Conservation (phyloP, 2,329 filamentous ascomycete genomes). For the Akanthomyces uredinophilus region DNA sequence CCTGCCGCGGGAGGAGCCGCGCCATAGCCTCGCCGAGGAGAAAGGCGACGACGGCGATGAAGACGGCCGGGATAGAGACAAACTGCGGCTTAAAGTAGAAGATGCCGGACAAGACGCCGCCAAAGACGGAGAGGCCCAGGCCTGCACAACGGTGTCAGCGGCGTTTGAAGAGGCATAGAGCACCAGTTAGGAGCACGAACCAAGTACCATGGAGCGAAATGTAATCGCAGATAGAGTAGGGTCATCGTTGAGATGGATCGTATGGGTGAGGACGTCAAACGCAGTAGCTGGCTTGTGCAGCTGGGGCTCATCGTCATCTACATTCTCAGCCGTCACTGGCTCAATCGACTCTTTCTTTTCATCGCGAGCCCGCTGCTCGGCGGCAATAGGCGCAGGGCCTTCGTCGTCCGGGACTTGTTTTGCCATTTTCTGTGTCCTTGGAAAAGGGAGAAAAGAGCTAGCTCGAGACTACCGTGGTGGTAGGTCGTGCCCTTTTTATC, state of each 20-base stretch:
- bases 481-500: background rate
- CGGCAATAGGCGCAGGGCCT: background rate
- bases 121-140: constrained; percentile 10
- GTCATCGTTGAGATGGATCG: constrained; percentile 12
- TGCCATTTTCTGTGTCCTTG: background rate
- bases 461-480: too few species aligned
- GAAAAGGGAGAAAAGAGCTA: too few species aligned
- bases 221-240: constrained; percentile 1
- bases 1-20: background rate
- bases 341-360: constrained; percentile 1
- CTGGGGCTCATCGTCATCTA: constrained; percentile 7
- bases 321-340: background rate
- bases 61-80: constrained; percentile 8
- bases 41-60: constrained; percentile 11
- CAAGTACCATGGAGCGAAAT: constrained; percentile 2
- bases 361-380: background rate
- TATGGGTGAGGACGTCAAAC: constrained; percentile 13
- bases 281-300: constrained; percentile 6
- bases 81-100: constrained; percentile 15
- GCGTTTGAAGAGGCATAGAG: background rate
- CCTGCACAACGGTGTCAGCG: background rate
- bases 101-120: constrained; percentile 5
- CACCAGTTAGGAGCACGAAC: background rate
- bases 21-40: constrained; percentile 10
- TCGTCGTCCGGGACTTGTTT: background rate